Percentiles rank a stretch among this genome's conserved stretches.
Conservation (phyloP, 2,329 filamentous ascomycete genomes). For the Sarocladium oryzae region DNA sequence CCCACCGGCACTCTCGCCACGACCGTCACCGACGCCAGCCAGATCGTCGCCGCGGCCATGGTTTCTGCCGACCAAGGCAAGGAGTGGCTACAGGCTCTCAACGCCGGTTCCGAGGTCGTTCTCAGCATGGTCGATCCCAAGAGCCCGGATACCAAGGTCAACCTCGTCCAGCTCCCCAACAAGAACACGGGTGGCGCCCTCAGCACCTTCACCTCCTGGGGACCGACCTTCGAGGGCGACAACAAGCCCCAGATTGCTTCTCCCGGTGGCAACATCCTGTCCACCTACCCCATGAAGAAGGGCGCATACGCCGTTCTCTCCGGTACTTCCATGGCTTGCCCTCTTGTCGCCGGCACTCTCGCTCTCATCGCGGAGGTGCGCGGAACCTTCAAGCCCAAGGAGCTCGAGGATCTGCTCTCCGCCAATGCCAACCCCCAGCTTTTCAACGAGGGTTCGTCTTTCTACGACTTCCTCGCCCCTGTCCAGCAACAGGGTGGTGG, state of each 20-base stretch:
- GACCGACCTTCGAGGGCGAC: constrained; percentile 53
- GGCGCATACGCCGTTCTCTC: constrained; percentile 46
- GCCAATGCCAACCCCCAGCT: constrained; percentile 41
- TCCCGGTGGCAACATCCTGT: constrained; percentile 51
- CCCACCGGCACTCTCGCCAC: constrained; percentile 25
- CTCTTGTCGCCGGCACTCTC: constrained; percentile 47
- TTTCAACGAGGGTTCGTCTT: constrained; percentile 37
- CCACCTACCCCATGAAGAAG: constrained; percentile 42
- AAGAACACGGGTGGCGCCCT: constrained; percentile 41
- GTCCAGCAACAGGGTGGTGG: constrained; percentile 56
- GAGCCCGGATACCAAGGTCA: constrained; percentile 23
- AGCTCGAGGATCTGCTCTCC: constrained; percentile 43
- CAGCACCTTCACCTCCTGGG: constrained; percentile 51
- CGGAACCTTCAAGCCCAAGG: constrained; percentile 42
- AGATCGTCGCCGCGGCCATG: constrained; percentile 33
- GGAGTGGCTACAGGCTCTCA: constrained; percentile 36
- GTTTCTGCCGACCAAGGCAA: constrained; percentile 34
- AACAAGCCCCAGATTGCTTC: constrained; percentile 51
- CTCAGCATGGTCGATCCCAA: constrained; percentile 36
- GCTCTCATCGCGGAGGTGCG: constrained; percentile 47
- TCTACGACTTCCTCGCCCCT: constrained; percentile 39
- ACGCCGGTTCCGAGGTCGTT: constrained; percentile 34
- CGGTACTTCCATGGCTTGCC: constrained; percentile 56
- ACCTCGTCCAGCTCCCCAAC: constrained; percentile 32
- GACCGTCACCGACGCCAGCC: constrained; percentile 23